A percentile compares a stretch with the other conserved stretches of the same genome.
These are phyloP conservation scores for Populus ilicifolia DNA, from an alignment of 345 rosid species.

Conservation along the genomic window DNA sequence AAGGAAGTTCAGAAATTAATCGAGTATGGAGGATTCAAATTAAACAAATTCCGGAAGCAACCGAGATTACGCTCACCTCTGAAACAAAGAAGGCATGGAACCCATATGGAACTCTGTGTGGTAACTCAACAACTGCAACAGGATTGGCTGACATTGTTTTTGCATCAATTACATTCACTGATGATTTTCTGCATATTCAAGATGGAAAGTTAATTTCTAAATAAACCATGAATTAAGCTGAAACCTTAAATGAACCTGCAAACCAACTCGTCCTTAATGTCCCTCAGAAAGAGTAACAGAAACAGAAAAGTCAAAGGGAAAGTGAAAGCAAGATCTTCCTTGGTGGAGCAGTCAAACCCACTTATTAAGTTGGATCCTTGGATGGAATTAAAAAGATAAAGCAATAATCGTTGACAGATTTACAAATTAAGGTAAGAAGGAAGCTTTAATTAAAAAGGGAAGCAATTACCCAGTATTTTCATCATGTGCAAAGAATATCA, in stretches of 20 bases:
- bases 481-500: conserved; percentile 83
- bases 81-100: conserved; percentile 89
- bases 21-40: not conserved
- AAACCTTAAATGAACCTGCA: not conserved
- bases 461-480: conserved; percentile 70
- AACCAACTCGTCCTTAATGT: not conserved
- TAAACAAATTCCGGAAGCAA: not conserved
- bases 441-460: not conserved
- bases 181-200: conserved; percentile 60
- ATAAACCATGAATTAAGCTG: not conserved
- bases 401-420: not conserved
- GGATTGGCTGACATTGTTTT: conserved; percentile 91
- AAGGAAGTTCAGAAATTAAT: not conserved
- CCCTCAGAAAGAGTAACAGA: not conserved
- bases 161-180: conserved; percentile 76
- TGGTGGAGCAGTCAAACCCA: not conserved
- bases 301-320: not conserved
- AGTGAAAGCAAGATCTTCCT: not conserved
- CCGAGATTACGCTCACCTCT: conserved; percentile 46
- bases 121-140: conserved; percentile 86
- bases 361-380: no score
- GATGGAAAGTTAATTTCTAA: not conserved
- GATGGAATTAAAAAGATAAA: not conserved
- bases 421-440: not conserved
- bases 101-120: conserved; percentile 85